phyloP scores from a whole-genome alignment of 1,284 basidiomycete species.

The Leccinum angustisporum region DNA sequence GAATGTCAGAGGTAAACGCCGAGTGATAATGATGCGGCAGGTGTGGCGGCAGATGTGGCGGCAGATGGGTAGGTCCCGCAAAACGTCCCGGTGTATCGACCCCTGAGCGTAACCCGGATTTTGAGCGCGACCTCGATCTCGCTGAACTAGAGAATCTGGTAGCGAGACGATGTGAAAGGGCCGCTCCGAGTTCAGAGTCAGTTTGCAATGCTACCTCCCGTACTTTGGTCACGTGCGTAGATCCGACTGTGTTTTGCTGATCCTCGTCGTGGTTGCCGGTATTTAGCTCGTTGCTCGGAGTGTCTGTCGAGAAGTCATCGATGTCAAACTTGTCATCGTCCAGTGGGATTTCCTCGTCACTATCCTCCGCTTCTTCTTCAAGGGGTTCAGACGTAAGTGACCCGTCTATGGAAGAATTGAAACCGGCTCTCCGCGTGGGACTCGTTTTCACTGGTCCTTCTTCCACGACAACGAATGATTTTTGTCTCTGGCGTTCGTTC shows the following conservation, averaged over 20 bases:
- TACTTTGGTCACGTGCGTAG: constrained; percentile 28
- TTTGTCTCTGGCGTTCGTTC: constrained; percentile 95
- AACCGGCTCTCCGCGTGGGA: constrained; percentile 27
- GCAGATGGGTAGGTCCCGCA: constrained; percentile 61
- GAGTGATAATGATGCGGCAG: constrained; percentile 20
- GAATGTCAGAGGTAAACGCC: constrained; percentile 30
- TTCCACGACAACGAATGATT: constrained; percentile 97
- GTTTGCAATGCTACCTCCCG: constrained; percentile 35
- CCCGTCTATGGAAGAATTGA: constrained; percentile 16
- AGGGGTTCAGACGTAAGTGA: constrained; percentile 32
- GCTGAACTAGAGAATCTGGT: constrained; percentile 37
- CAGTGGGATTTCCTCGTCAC: constrained; percentile 45
- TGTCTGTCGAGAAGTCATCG: constrained; percentile 75
- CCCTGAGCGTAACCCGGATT: constrained; percentile 51
- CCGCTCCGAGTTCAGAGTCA: constrained; percentile 33
- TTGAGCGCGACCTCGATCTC: constrained; percentile 46
- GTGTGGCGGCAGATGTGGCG: constrained; percentile 43
- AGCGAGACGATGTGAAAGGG: constrained; percentile 32
- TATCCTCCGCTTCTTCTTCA: constrained; percentile 43
- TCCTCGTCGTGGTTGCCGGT: constrained; percentile 17
- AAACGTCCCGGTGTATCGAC: constrained; percentile 79
- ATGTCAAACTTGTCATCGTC: constrained; percentile 86
- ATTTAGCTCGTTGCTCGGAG: constrained; percentile 37
- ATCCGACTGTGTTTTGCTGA: constrained; percentile 22
- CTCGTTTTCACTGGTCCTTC: constrained; percentile 61